Evolutionary conservation across 441 rosid genomes (phyloP), one percentile per base, ranked within the genome.

Genomic region (Gossypium schwendimanii): DNA sequence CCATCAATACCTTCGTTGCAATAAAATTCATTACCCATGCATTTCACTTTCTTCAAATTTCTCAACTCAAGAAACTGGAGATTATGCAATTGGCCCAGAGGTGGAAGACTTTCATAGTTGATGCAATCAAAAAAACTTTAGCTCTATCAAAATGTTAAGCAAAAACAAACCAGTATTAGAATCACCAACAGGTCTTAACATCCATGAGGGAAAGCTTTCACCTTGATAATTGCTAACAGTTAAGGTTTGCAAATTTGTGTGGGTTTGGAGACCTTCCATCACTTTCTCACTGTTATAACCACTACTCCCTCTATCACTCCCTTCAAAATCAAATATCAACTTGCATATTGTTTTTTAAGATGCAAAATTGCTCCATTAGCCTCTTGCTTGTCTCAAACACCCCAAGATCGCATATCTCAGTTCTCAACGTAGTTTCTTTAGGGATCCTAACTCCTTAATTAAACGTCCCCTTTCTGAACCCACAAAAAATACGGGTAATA

Each of bases 191-290:
- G 8, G 31, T 9, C 31, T 55, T 10, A 21, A 21, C 61, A 55
- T 55, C 31, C 61, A 55, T 3, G 61, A 55, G 2, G 31, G 61
- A 55, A 55, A 21, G 31, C 5, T 55, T 55, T 21, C 0, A 1
- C 61, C 61, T 21, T 1, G 6, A 10, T 21, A 55, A 10, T 21
- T 0, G 0, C n/a, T 1, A 23, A 55, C 31, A 21, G 10, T 10
- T 3, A 55, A 20, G 23, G 71, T 53, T 11, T 76, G 24, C 31
- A 82, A 62, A 12, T 60, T 45, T 62, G 63, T 36, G 26, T 72
- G 77, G 39, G 82, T 80, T 28, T 23, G 70, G 20, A 81, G 77
- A 3, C 77, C 66, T 44, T 77, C 78, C 63, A 73, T 26, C 60
- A 79, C 79, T 24, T 54, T 63, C 54, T 79, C 74, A 63, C 72